These are phyloP conservation scores for Mycena vitilis DNA, from an alignment of 768 basidiomycete genomes.

Conservation along the genomic window DNA sequence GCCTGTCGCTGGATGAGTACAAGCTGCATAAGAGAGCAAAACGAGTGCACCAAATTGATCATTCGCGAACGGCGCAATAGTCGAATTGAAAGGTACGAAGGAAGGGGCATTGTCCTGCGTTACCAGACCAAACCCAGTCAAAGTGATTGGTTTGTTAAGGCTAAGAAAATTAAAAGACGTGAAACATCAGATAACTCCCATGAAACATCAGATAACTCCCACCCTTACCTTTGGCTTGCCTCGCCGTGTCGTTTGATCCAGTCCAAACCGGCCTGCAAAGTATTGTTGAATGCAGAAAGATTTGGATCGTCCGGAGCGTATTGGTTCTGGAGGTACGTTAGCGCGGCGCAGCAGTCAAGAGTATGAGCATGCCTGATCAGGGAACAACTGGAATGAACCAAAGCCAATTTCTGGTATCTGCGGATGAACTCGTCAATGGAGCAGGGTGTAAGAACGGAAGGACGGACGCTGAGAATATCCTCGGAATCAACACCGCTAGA, in stretches of 20 bases:
- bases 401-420: conserved; percentile 67
- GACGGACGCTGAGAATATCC: conserved; percentile 59
- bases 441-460: neutral
- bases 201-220: conserved; percentile 18
- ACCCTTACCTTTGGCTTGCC: conserved; percentile 55
- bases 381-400: conserved; percentile 72
- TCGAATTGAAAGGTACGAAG: conserved; percentile 74
- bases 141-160: conserved; percentile 63
- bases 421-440: neutral
- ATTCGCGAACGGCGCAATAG: conserved; percentile 41
- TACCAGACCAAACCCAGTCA: conserved; percentile 73
- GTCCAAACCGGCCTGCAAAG: conserved; percentile 58
- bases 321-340: conserved; percentile 41
- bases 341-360: too few species aligned
- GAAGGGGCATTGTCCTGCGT: conserved; percentile 61
- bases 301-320: conserved; percentile 63
- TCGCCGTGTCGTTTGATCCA: conserved; percentile 68
- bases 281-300: conserved; percentile 63
- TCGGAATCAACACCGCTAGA: conserved; percentile 75
- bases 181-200: conserved; percentile 16
- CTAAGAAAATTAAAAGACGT: conserved; percentile 46
- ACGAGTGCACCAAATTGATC: conserved; percentile 29
- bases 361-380: conserved; percentile 58
- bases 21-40: neutral
- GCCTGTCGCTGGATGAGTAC: conserved; percentile 15